phyloP scores from a whole-genome alignment of 208 protist genomes.

The Herpetomonas samuelpessoai region DNA sequence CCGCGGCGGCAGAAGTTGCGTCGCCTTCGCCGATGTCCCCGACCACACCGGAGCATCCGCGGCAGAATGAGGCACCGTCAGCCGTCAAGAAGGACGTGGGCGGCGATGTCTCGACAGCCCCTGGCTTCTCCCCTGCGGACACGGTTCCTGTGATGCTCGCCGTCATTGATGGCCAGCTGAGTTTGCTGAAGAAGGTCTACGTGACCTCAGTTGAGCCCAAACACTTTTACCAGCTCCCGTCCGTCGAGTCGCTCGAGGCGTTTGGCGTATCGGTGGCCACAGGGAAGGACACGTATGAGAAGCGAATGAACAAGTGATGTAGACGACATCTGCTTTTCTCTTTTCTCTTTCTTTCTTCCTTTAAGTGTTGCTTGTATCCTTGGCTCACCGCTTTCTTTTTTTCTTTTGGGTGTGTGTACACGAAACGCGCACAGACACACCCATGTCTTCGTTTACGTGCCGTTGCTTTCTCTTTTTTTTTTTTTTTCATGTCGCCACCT shows the following conservation, averaged over 20 bases:
- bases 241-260: conserved; percentile 74
- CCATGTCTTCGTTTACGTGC: not conserved
- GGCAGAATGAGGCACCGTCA: not conserved
- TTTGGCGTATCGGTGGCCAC: conserved; percentile 58
- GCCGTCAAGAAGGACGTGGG: conserved; percentile 10
- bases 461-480: conserved; percentile 5
- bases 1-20: not conserved
- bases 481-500: too few species aligned
- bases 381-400: conserved; percentile 5
- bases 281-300: conserved; percentile 56
- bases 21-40: not conserved
- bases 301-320: conserved; percentile 21
- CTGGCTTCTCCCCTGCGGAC: conserved; percentile 20
- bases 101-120: conserved; percentile 8
- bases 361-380: too few species aligned
- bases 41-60: not conserved
- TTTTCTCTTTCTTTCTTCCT: not conserved
- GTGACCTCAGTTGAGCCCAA: conserved; percentile 74
- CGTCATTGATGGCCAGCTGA: conserved; percentile 39
- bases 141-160: conserved; percentile 45
- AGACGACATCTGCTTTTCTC: not conserved
- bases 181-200: conserved; percentile 56
- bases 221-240: conserved; percentile 72
- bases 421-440: not conserved
- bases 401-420: conserved; percentile 4